Evolutionary conservation across 225 moss, liverwort and hornwort genomes (phyloP).

Genomic region (Ulota crispa): DNA sequence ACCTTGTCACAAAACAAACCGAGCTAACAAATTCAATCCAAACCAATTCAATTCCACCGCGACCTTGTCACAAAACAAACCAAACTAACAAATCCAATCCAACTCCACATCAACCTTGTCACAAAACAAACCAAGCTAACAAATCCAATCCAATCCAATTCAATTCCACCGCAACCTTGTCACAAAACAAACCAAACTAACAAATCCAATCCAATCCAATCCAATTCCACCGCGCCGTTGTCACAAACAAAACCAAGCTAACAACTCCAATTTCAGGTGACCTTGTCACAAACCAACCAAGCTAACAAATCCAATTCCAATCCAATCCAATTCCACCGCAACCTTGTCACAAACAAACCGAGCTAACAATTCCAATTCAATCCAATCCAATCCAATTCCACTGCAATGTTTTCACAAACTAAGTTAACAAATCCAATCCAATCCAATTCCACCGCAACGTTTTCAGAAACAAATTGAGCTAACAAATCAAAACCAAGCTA

Average conservation of each 20-base stretch:
- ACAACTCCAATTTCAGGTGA: too few species aligned
- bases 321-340: too few species aligned
- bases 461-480: neutral
- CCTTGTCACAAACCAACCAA: too few species aligned
- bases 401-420: too few species aligned
- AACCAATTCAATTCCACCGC: too few species aligned
- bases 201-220: neutral
- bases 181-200: neutral
- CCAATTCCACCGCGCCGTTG: neutral
- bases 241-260: neutral
- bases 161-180: neutral
- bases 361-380: too few species aligned
- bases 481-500: too few species aligned
- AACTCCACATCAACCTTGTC: too few species aligned
- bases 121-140: too few species aligned
- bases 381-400: too few species aligned
- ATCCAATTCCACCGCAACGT: neutral
- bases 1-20: too few species aligned
- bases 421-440: neutral
- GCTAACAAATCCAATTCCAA: neutral
- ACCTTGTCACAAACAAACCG: neutral
- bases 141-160: too few species aligned
- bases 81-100: neutral
- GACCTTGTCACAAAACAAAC: neutral
- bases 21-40: neutral